A percentile compares a stretch with the other conserved stretches of the same genome.
Evolutionary conservation across 1,284 basidiomycete species (phyloP).

Genomic region (Leccinum angustisporum): DNA sequence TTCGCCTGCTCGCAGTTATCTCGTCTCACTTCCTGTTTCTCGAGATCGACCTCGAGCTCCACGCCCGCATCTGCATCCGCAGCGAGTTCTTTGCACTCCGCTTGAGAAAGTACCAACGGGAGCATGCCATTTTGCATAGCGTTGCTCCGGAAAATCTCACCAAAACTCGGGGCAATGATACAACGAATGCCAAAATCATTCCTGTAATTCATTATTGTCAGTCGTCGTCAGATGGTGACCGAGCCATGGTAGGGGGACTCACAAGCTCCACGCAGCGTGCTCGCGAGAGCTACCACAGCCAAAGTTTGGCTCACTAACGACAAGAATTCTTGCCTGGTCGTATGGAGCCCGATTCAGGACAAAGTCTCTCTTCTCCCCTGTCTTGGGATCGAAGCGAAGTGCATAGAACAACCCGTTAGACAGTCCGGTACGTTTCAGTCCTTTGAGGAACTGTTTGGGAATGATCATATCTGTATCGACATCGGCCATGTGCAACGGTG

Average conservation of each 20-base stretch:
- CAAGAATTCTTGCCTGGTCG: constrained; percentile 78
- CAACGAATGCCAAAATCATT: constrained; percentile 95
- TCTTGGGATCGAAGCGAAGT: constrained; percentile 77
- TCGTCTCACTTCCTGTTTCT: constrained; percentile 82
- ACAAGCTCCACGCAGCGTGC: constrained; percentile 96
- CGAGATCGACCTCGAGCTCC: constrained; percentile 88
- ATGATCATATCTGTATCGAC: constrained; percentile 98
- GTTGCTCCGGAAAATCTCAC: constrained; percentile 92
- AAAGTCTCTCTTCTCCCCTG: constrained; percentile 83
- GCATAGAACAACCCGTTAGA: constrained; percentile 89
- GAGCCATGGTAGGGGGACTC: constrained; percentile 36
- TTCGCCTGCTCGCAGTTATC: constrained; percentile 73
- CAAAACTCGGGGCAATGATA: constrained; percentile 91
- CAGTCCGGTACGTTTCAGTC: constrained; percentile 89
- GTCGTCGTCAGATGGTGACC: constrained; percentile 1
- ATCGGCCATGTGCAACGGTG: constrained; percentile 89
- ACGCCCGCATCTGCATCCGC: constrained; percentile 79
- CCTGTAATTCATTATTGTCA: constrained; percentile 38
- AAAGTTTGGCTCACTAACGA: constrained; percentile 91
- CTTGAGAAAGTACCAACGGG: constrained; percentile 74
- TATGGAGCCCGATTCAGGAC: constrained; percentile 87
- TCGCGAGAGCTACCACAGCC: constrained; percentile 94
- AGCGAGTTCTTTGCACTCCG: constrained; percentile 74
- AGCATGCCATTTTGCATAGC: constrained; percentile 98
- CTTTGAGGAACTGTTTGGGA: constrained; percentile 95